A percentile compares a stretch with the other conserved stretches of the same genome.
Conservation (phyloP, 1,139 yeast genomes). For the Geotrichum citri-aurantii region DNA sequence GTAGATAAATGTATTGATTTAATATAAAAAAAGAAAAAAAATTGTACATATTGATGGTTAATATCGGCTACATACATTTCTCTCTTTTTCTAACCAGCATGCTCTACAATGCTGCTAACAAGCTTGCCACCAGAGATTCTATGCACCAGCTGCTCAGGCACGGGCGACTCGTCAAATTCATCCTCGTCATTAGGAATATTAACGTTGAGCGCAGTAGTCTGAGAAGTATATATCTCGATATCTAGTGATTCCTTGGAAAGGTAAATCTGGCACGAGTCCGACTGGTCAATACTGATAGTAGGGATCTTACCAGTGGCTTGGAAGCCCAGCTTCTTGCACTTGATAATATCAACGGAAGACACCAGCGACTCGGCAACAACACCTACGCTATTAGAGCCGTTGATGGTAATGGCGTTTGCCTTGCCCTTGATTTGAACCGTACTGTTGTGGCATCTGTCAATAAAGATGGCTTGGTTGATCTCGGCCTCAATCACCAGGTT, state of each 20-base stretch:
- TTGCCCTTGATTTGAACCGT: conserved; percentile 86
- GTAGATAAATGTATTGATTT: background rate
- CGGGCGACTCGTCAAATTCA: conserved; percentile 68
- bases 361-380: conserved; percentile 79
- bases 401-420: conserved; percentile 79
- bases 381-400: conserved; percentile 66
- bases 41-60: background rate
- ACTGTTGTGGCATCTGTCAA: conserved; percentile 69
- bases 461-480: conserved; percentile 81
- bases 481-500: conserved; percentile 69
- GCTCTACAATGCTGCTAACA: conserved; percentile 51
- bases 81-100: conserved; percentile 41
- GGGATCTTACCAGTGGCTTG: conserved; percentile 81
- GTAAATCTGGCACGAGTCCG: conserved; percentile 80
- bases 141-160: conserved; percentile 86
- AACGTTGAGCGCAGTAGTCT: conserved; percentile 77
- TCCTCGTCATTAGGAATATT: conserved; percentile 63
- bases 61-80: background rate
- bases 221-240: conserved; percentile 74
- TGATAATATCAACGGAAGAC: conserved; percentile 83
- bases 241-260: conserved; percentile 63
- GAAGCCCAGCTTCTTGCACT: conserved; percentile 72
- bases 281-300: conserved; percentile 78
- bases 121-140: conserved; percentile 45
- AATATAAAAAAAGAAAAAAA: background rate